Conservation (phyloP, 495 filamentous ascomycete species). For the Neurospora terricola region DNA sequence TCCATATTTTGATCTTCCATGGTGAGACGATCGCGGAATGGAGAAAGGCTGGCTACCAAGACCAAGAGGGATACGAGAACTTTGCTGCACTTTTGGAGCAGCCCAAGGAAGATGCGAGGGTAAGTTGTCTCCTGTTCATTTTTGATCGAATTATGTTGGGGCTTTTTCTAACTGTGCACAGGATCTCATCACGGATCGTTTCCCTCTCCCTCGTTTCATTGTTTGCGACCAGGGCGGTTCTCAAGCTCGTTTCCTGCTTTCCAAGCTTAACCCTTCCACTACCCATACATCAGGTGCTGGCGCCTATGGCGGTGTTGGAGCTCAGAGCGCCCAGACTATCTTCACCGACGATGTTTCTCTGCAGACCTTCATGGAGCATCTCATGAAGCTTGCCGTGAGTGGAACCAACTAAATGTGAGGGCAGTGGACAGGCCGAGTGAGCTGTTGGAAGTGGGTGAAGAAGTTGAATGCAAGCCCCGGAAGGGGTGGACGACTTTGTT, state of each 20-base stretch:
- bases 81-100: conserved; percentile 80
- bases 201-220: conserved; percentile 96
- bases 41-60: conserved; percentile 97
- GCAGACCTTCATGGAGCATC: conserved; percentile 98
- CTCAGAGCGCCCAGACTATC: conserved; percentile 92
- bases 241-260: conserved; percentile 93
- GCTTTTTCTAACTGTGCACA: conserved; percentile 26
- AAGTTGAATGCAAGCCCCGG: neutral
- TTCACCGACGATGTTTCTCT: conserved; percentile 98
- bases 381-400: conserved; percentile 81
- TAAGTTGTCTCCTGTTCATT: conserved; percentile 32
- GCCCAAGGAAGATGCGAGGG: conserved; percentile 96
- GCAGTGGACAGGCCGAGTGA: neutral
- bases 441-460: neutral
- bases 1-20: conserved; percentile 99
- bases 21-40: conserved; percentile 97
- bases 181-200: conserved; percentile 95
- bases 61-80: conserved; percentile 97
- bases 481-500: conserved; percentile 3
- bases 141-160: neutral
- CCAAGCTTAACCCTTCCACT: conserved; percentile 95
- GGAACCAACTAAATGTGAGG: conserved; percentile 40
- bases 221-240: conserved; percentile 97
- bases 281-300: conserved; percentile 81
- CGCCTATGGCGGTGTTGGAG: conserved; percentile 74